Base-by-base conservation (phyloP, 495 filamentous ascomycete genomes). In the Aspergillus funiculosus region DNA sequence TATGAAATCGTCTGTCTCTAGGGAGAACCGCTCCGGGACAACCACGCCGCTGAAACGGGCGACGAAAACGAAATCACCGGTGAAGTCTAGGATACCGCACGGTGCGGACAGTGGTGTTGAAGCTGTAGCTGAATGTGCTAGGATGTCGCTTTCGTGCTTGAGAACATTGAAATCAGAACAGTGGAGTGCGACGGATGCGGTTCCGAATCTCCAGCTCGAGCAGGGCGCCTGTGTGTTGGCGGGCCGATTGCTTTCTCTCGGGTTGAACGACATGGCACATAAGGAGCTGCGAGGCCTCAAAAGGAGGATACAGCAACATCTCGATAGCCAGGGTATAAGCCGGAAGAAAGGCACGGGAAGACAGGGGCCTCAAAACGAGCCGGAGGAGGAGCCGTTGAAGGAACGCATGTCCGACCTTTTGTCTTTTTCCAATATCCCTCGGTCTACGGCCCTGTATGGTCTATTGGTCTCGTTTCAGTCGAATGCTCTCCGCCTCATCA, bases 161-260 rank as follows among this genome's bases (percentile, higher is more conserved):
- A 69, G 86, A 38, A 68, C 72, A 17, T 42, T 85, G 15, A 77
- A 86, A 44, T 59, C 53, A 65, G 53, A 74, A 49, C 48, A 50
- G 9, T 41, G 79, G 28, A 66, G 68, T 25, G 39, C 82, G 27
- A 68, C 79, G 32, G 55, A 61, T 64, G 47, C 66, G 52, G 60
- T 78, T 11, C 79, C 82, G 6, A 76, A 73, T 26, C 67, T 91
- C 39, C 89, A 96, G 51, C 68, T 94, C 2, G 91, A 96, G 57
- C 82, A 80, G 46, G 92, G 87, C 5, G 85, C 88, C 64, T 85
- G 86, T 31, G 79, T 83, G 6, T 69, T 98, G 29, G 69, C 85
- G 18, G 79, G 76, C 29, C 89, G 82, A 51, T 63, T 94, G 13
- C 71, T 94, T 5, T 74, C 77, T 1, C 64, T 94, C 35, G 82